Evolutionary conservation across 768 basidiomycete genomes (phyloP), one percentile per base, ranked within the genome.

Genomic region (Gyrodon lividus): DNA sequence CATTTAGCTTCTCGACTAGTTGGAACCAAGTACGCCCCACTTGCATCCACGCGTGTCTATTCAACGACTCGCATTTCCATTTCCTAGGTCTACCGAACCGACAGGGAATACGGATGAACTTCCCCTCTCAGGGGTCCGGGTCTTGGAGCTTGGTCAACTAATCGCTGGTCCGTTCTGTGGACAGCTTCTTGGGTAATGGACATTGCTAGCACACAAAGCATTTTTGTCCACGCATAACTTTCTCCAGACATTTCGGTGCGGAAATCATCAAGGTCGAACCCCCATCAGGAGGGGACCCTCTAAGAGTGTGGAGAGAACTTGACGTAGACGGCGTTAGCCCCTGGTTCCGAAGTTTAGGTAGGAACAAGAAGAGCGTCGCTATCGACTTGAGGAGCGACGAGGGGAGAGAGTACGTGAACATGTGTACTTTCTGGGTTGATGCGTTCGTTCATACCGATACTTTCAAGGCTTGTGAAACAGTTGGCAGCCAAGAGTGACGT

Each of bases 151-250:
- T 35, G 86, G 86, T 0, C 85, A 88, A 54, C 71, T 87, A 17
- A 84, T 87, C 51, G 84, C 86, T 1, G 86, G 86, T 9, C 85
- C 86, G 1, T 87, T 87, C 65, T 83, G 82, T 20, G 85, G 85
- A 1, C 86, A 88, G 48, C 71, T 87, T 7, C 78, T 88, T 4
- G 84, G 83, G 86, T 86, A 68, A 48, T 74, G 48, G 16, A 5
- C 19, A 4, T 26, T 45, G 1, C 16, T 44, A 6, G 38, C 17
- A 14, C 33, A 48, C 22, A 24, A 26, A 38, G 13, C 26, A 24
- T 1, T 40, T 44, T 26, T 23, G 20, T 49, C 28, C 9, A 52
- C 43, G 8, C 43, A 26, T 30, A 10, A 35, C 41, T 17, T 20
- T 19, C 20, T 42, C 38, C 58, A 86, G 85, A 0, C 84, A 87